Conservation (phyloP, 2,329 filamentous ascomycete genomes). For the Aspergillus fumigatiaffinis region DNA sequence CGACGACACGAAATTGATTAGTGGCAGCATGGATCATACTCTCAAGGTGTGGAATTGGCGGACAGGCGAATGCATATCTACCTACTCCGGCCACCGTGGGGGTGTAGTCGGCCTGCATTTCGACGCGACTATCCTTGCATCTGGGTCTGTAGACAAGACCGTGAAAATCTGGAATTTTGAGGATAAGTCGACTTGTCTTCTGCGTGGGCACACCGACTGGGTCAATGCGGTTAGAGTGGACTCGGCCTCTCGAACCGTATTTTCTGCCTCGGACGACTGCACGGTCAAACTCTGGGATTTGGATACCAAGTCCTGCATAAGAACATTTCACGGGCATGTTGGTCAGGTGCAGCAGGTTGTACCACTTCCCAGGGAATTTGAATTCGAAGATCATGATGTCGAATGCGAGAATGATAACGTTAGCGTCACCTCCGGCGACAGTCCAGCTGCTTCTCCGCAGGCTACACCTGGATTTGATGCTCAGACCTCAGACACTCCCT, state of each 20-base stretch:
- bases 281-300: conserved; percentile 91
- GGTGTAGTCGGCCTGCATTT: conserved; percentile 88
- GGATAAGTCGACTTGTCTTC: conserved; percentile 71
- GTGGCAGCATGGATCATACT: conserved; percentile 80
- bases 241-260: conserved; percentile 72
- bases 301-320: conserved; percentile 74
- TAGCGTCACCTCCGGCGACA: conserved; percentile 32
- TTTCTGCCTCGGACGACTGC: conserved; percentile 91
- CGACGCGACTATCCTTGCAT: conserved; percentile 76
- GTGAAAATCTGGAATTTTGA: conserved; percentile 92
- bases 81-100: conserved; percentile 70
- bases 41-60: conserved; percentile 97
- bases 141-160: conserved; percentile 82
- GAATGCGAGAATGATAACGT: conserved; percentile 55
- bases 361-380: conserved; percentile 79
- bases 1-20: conserved; percentile 86
- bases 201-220: conserved; percentile 88
- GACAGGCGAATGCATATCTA: conserved; percentile 80
- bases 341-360: conserved; percentile 93
- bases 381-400: conserved; percentile 69
- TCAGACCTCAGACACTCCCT: conserved; percentile 35
- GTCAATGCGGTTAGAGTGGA: conserved; percentile 95
- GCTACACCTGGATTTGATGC: conserved; percentile 23
- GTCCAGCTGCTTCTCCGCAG: conserved; percentile 20
- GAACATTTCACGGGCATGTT: conserved; percentile 79